These are phyloP conservation scores for Dendrobium huoshanense DNA, from an alignment of 106 monocot species.

Conservation along the genomic window DNA sequence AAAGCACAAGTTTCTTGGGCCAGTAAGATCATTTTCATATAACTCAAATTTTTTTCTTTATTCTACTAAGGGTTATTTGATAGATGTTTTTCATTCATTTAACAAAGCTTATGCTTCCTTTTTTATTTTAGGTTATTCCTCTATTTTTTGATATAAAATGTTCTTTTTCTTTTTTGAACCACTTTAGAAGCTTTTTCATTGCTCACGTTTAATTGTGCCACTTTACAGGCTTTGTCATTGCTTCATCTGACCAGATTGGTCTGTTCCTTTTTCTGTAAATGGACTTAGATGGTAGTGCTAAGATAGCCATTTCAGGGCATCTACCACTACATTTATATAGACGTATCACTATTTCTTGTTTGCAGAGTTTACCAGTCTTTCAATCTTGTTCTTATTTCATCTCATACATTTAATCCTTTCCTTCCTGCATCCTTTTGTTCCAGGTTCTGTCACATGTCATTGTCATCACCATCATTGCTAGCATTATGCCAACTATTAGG, in stretches of 20 bases:
- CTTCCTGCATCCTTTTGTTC: too few relatives aligned
- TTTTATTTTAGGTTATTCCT: not conserved
- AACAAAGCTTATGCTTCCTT: not conserved
- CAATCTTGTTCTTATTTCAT: too few relatives aligned
- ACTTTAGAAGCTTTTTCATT: not conserved
- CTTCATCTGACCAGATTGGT: not conserved
- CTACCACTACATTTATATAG: too few relatives aligned
- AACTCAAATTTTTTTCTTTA: not conserved
- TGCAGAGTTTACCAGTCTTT: too few relatives aligned
- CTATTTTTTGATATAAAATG: not conserved
- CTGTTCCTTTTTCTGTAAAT: not conserved
- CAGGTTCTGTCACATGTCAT: too few relatives aligned
- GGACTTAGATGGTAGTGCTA: too few relatives aligned
- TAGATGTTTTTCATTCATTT: not conserved
- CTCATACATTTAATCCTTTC: too few relatives aligned
- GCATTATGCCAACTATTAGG: too few relatives aligned
- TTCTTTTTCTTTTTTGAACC: not conserved
- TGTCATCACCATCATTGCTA: too few relatives aligned
- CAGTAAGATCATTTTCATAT: slow-evolving; percentile 19
- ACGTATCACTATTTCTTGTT: too few relatives aligned
- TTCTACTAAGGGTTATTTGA: not conserved
- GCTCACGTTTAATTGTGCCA: not conserved
- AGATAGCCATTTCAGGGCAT: too few relatives aligned
- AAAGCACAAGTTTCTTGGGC: slow-evolving; percentile 38
- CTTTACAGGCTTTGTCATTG: not conserved